These are phyloP conservation scores for Auricularia heimuer DNA, from an alignment of 768 basidiomycete genomes.

Conservation along the genomic window DNA sequence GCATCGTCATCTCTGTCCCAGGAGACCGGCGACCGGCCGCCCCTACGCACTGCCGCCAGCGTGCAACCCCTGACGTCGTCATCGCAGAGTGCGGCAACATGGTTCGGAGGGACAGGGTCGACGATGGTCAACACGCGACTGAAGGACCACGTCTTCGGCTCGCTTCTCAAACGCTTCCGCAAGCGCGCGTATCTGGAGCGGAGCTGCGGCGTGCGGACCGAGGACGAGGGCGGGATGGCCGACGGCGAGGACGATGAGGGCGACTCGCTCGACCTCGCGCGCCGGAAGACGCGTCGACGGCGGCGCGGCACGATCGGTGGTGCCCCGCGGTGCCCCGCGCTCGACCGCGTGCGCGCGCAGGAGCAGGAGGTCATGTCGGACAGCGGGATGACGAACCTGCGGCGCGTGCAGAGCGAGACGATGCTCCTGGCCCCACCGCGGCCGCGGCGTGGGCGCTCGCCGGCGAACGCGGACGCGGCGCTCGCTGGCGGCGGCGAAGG, in stretches of 20 bases:
- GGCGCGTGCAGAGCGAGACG: conserved; percentile 59
- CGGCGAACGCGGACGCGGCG: background rate
- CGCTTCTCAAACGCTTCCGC: conserved; percentile 67
- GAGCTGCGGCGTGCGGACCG: conserved; percentile 30
- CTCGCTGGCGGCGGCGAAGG: background rate
- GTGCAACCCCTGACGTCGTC: background rate
- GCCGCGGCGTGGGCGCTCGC: background rate
- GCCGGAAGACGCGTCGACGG: background rate
- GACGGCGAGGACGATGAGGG: conserved; percentile 30
- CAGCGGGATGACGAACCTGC: conserved; percentile 27
- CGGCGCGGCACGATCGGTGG: conserved; percentile 10
- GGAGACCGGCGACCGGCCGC: conserved; percentile 28
- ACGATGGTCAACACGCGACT: conserved; percentile 90
- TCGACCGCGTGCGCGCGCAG: conserved; percentile 1
- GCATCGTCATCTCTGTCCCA: conserved; percentile 21
- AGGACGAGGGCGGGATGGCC: conserved; percentile 47
- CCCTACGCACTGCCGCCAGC: conserved; percentile 22
- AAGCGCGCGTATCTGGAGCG: conserved; percentile 31
- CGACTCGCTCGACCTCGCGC: background rate
- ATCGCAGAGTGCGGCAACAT: conserved; percentile 21
- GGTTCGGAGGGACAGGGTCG: conserved; percentile 84
- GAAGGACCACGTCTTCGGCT: conserved; percentile 92
- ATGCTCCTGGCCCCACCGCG: conserved; percentile 18
- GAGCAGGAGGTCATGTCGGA: conserved; percentile 14
- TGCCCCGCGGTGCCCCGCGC: background rate